Conservation (phyloP, 306 rosid species). For the Morella rubra region DNA sequence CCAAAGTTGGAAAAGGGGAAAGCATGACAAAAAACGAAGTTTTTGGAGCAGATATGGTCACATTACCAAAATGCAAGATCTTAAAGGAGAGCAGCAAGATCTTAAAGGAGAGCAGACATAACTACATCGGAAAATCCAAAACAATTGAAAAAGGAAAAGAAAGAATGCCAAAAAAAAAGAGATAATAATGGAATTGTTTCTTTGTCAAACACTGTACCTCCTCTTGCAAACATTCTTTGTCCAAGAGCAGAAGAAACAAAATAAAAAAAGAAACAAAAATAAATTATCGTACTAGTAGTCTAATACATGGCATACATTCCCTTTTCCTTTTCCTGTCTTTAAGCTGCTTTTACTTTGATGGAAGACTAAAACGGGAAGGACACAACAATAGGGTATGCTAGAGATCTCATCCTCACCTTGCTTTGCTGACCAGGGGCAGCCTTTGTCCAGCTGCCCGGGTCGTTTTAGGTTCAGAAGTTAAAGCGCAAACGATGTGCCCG, state of each 20-base stretch:
- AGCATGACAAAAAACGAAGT: conserved; percentile 28
- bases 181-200: conserved; percentile 5
- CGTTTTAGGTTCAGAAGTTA: conserved; percentile 41
- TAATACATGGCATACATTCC: conserved; percentile 31
- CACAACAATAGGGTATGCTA: conserved; percentile 27
- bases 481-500: conserved; percentile 76
- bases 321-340: conserved; percentile 64
- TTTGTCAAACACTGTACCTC: conserved; percentile 38
- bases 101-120: background rate
- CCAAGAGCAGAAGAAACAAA: conserved; percentile 46
- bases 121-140: background rate
- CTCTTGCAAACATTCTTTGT: conserved; percentile 64
- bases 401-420: conserved; percentile 36
- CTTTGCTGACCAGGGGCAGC: conserved; percentile 93
- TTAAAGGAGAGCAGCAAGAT: background rate
- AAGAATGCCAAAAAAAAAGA: background rate
- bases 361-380: conserved; percentile 57
- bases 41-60: background rate
- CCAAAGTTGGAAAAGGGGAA: background rate
- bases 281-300: conserved; percentile 7
- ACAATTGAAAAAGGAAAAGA: background rate
- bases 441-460: conserved; percentile 65
- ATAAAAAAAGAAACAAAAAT: background rate
- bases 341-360: conserved; percentile 67
- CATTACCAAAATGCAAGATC: background rate